A percentile compares a stretch with the other conserved stretches of the same genome.
Evolutionary conservation across 1,284 basidiomycete genomes (phyloP).

Genomic region (Ustilago esculenta): DNA sequence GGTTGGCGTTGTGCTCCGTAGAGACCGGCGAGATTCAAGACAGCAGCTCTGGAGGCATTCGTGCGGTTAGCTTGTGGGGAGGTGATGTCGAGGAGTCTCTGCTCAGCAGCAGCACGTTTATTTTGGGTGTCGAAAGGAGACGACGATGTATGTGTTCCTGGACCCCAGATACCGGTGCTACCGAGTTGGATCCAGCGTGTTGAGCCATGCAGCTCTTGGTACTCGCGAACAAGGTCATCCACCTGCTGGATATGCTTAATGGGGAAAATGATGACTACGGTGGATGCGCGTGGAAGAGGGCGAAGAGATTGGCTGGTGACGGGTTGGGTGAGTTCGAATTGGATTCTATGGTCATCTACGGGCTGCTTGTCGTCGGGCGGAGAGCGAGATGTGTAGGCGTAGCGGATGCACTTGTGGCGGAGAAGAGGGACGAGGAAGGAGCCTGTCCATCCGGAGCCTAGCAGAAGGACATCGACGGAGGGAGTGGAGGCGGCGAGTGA

Average conservation of each 20-base stretch:
- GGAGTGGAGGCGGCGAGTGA: not conserved
- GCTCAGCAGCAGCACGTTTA: conserved; percentile 34
- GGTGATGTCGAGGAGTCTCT: conserved; percentile 38
- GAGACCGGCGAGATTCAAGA: conserved; percentile 55
- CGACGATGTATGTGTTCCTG: conserved; percentile 28
- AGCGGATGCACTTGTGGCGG: conserved; percentile 23
- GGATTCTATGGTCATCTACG: conserved; percentile 46
- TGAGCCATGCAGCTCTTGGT: conserved; percentile 30
- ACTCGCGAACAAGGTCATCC: conserved; percentile 44
- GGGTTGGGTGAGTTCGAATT: conserved; percentile 62
- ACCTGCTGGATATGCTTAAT: conserved; percentile 47
- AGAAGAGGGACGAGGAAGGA: conserved; percentile 75
- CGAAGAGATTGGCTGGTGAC: conserved; percentile 68
- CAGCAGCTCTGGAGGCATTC: conserved; percentile 17
- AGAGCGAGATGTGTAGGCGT: conserved; percentile 72
- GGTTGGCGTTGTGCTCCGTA: conserved; percentile 53
- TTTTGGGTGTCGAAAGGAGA: conserved; percentile 42
- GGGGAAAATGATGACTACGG: conserved; percentile 74
- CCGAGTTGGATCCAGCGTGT: conserved; percentile 59
- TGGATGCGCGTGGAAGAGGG: conserved; percentile 72
- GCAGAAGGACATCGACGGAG: conserved; percentile 73
- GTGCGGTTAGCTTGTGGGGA: not conserved
- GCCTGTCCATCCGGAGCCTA: conserved; percentile 78
- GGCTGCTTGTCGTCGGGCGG: conserved; percentile 62
- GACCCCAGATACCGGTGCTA: conserved; percentile 56